Percentiles rank a stretch among this genome's conserved stretches.
These are phyloP conservation scores for Trypanosoma rangeli DNA, from an alignment of 208 protist species.

Conservation along the genomic window DNA sequence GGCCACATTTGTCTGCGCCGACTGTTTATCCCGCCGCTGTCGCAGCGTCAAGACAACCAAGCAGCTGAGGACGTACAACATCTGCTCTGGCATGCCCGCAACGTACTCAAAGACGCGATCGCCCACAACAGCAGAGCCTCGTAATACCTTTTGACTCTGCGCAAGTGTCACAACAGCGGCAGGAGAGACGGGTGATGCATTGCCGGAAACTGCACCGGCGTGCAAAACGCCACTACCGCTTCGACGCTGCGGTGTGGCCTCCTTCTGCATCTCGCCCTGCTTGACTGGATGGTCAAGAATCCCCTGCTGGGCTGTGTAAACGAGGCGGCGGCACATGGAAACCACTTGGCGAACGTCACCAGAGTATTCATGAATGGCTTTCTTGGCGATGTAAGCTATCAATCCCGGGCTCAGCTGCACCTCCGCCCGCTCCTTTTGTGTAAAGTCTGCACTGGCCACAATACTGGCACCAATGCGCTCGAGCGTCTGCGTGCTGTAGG, in stretches of 20 bases:
- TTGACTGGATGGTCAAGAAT: not conserved
- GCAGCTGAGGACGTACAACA: conserved; percentile 75
- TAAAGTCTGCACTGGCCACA: conserved; percentile 23
- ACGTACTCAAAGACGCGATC: conserved; percentile 60
- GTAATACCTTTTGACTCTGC: conserved; percentile 45
- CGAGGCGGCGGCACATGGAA: conserved; percentile 63
- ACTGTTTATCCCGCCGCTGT: conserved; percentile 46
- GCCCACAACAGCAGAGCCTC: conserved; percentile 38
- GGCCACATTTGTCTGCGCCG: conserved; percentile 22
- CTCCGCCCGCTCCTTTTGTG: conserved; percentile 1
- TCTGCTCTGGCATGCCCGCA: conserved; percentile 69
- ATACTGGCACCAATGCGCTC: conserved; percentile 41
- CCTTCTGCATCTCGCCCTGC: not conserved
- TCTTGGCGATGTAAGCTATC: conserved; percentile 61
- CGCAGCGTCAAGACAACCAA: conserved; percentile 58
- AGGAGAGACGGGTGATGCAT: not conserved
- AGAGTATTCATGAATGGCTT: conserved; percentile 59
- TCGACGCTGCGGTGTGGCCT: not conserved
- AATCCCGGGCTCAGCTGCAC: conserved; percentile 53
- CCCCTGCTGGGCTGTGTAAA: conserved; percentile 44
- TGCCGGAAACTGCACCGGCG: not conserved
- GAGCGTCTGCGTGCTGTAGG: conserved; percentile 56
- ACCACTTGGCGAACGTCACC: conserved; percentile 75
- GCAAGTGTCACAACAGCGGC: conserved; percentile 36
- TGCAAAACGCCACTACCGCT: not conserved